Evolutionary conservation across 2,329 filamentous ascomycete species (phyloP).

Genomic region (Penicillium expansum): DNA sequence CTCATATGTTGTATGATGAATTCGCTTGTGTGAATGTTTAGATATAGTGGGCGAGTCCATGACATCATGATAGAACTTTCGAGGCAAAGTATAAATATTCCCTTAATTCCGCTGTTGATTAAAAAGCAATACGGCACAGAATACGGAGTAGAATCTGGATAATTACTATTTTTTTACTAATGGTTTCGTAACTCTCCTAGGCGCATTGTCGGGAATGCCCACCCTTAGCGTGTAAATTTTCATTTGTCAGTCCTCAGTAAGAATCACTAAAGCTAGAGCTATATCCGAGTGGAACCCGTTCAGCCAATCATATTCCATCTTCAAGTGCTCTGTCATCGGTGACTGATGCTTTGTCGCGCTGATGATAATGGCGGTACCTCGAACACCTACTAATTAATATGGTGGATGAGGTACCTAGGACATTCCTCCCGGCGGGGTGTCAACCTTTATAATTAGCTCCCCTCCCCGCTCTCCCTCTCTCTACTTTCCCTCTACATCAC

Average conservation of each 20-base stretch:
- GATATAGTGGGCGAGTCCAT: background rate
- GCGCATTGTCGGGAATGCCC: too few species aligned
- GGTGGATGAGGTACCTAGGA: constrained; percentile 3
- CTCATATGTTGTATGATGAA: too few species aligned
- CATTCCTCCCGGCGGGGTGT: background rate
- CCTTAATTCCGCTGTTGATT: too few species aligned
- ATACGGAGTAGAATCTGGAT: background rate
- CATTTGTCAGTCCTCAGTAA: constrained; percentile 39
- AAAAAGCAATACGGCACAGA: too few species aligned
- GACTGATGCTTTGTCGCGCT: constrained; percentile 24
- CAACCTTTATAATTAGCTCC: constrained; percentile 11
- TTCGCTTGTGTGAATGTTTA: background rate
- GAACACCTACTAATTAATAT: background rate
- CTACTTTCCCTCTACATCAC: background rate
- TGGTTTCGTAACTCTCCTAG: background rate
- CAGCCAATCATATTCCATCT: constrained; percentile 13
- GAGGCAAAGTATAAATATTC: background rate
- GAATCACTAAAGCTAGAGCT: constrained; percentile 26
- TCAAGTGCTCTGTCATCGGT: constrained; percentile 27
- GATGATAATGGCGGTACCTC: constrained; percentile 14
- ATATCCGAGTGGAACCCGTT: constrained; percentile 12
- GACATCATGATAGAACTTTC: constrained; percentile 3
- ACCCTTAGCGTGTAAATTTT: background rate
- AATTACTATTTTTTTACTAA: background rate
- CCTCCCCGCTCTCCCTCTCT: background rate